Evolutionary conservation across 768 basidiomycete species (phyloP).

Genomic region (Rhodosporidiobolus sp.): DNA sequence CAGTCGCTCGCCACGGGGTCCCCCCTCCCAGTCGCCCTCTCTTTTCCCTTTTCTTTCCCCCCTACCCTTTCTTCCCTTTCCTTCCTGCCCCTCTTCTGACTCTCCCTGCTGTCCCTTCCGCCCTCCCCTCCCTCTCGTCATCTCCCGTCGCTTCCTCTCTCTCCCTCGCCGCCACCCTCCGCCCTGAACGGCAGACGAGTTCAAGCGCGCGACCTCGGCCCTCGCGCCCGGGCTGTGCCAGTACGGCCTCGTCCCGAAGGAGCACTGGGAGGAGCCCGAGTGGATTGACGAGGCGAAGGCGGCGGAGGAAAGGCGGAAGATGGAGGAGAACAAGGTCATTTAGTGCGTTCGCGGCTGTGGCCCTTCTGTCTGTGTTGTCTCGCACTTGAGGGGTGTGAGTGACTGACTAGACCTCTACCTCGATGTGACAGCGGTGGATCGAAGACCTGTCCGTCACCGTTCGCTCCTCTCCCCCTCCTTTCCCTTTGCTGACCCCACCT

Average conservation of each 20-base stretch:
- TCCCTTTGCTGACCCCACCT: no score
- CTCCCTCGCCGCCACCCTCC: constrained; percentile 54
- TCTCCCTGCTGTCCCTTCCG: no score
- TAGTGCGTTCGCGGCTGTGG: constrained; percentile 23
- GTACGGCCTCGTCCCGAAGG: constrained; percentile 49
- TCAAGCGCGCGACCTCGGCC: constrained; percentile 13
- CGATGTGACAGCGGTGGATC: not conserved
- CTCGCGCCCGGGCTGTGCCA: constrained; percentile 40
- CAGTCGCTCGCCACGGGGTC: no score
- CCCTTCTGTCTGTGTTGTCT: not conserved
- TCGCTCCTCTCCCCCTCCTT: not conserved
- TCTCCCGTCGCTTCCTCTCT: not conserved
- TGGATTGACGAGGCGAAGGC: constrained; percentile 29
- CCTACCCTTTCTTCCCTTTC: no score
- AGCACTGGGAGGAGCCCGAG: constrained; percentile 57
- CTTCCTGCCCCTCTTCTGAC: no score
- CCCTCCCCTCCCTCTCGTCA: no score
- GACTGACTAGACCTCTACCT: no score
- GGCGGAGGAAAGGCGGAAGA: constrained; percentile 4
- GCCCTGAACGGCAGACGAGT: constrained; percentile 63
- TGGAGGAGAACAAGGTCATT: constrained; percentile 28
- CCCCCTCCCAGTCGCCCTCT: no score
- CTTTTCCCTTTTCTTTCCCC: no score
- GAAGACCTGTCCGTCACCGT: constrained; percentile 11
- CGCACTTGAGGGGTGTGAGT: constrained; percentile 47